Base-by-base conservation (phyloP, 768 basidiomycete species). In the Infundibulicybe gibba region DNA sequence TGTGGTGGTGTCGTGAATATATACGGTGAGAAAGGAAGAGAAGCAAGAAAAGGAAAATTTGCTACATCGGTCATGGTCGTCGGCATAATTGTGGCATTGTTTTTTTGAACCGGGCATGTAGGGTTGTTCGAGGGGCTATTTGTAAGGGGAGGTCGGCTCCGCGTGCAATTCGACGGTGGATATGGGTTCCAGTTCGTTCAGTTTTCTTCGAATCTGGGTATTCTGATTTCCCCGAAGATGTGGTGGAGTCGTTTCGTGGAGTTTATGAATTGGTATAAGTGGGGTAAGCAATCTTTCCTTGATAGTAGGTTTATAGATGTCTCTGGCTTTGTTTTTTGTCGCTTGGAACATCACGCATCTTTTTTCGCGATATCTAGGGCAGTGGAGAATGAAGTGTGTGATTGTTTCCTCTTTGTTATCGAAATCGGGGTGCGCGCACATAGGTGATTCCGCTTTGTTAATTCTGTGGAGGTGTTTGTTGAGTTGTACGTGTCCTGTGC, bases 381-480 rank as follows among this genome's bases (percentile, higher is more conserved):
- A 71, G 6, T 52, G 11, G 19, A 61, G 40, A 3, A 69, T 47
- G 47, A 46, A 68, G 46, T 69, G 68, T 2, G 43, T 31, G 0
- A 65, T 50, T 6, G 62, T 64, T 44, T 71, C 69, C 6, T 38
- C 31, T 2, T 16, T 30, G 0, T 39, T 10, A 0, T 43, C 17
- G 54, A 68, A 70, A 8, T 43, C 37, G 1, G 49, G 45, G n/a
- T n/a, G n/a, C n/a, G n/a, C n/a, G 53, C 68, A 72, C 4, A 32
- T 31, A 6, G 64, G 58, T 1, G 54, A 52, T 16, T 65, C 60
- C 0, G 40, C 50, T 25, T 49, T 50, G 0, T 47, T 44, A 10
- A 72, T 62, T 2, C 49, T 32, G 43, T 63, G 52, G 0, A 71
- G 61, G 51, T 70, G 56, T 14, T 55, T 42, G 15, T 61, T 55